These are phyloP conservation scores for Tephrocybe rancida DNA, from an alignment of 768 basidiomycete genomes.

Conservation along the genomic window DNA sequence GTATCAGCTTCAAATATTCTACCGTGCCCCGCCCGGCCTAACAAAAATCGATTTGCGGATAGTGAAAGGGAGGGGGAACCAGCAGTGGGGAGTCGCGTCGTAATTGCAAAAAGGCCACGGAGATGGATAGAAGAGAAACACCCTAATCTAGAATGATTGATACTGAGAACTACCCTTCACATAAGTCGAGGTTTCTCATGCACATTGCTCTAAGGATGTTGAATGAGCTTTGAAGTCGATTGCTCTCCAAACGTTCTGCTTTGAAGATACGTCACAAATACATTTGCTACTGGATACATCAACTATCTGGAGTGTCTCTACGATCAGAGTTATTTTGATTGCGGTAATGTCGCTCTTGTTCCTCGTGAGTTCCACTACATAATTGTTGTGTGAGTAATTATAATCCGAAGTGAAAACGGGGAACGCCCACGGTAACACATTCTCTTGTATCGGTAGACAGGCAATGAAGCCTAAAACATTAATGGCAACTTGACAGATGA, in stretches of 20 bases:
- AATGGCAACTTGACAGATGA: slow-evolving; percentile 75
- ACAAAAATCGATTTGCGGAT: slow-evolving; percentile 63
- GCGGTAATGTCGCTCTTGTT: slow-evolving; percentile 60
- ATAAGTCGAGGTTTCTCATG: neutral
- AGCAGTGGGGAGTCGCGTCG: slow-evolving; percentile 39
- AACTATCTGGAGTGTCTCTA: slow-evolving; percentile 24
- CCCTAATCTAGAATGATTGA: slow-evolving; percentile 31
- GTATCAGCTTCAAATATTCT: slow-evolving; percentile 80
- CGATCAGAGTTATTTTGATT: slow-evolving; percentile 35
- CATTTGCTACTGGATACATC: slow-evolving; percentile 26
- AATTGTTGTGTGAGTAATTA: neutral
- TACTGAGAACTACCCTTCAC: neutral
- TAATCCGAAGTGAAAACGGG: neutral
- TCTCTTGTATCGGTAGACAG: slow-evolving; percentile 78
- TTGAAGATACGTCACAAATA: slow-evolving; percentile 17
- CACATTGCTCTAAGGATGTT: no score
- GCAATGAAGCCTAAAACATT: slow-evolving; percentile 69
- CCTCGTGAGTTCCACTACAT: slow-evolving; percentile 61
- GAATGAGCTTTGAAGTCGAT: no score
- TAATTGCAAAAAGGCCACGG: slow-evolving; percentile 61
- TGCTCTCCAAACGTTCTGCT: neutral
- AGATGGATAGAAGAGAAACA: slow-evolving; percentile 83
- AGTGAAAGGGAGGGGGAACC: slow-evolving; percentile 32
- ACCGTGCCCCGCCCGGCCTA: slow-evolving; percentile 75
- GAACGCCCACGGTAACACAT: slow-evolving; percentile 54